Evolutionary conservation across 2,329 filamentous ascomycete species (phyloP).

Genomic region (Ophiostoma tasmaniense): DNA sequence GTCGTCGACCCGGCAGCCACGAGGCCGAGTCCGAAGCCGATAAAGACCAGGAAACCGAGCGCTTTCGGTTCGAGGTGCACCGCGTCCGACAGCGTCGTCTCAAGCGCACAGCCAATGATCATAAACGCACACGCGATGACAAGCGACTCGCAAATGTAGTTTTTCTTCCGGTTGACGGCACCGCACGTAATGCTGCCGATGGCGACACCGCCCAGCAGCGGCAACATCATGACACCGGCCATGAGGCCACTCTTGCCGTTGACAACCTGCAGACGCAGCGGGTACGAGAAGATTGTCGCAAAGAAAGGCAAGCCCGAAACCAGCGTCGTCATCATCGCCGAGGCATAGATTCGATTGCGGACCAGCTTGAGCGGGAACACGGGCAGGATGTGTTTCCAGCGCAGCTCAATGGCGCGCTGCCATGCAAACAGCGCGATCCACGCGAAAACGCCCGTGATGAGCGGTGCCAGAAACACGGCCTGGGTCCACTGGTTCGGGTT

Average conservation of each 20-base stretch:
- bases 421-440: conserved; percentile 34
- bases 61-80: conserved; percentile 35
- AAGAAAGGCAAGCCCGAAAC: conserved; percentile 44
- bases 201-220: conserved; percentile 43
- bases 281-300: conserved; percentile 41
- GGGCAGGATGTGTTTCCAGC: conserved; percentile 29
- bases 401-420: conserved; percentile 29
- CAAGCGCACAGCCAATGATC: conserved; percentile 38
- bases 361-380: conserved; percentile 43
- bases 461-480: conserved; percentile 35
- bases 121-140: conserved; percentile 35
- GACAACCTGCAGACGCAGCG: conserved; percentile 41
- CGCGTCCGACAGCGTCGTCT: conserved; percentile 33
- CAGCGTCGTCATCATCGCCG: conserved; percentile 37
- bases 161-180: conserved; percentile 34
- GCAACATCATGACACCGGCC: conserved; percentile 44
- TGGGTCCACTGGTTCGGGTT: conserved; percentile 33
- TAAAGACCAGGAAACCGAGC: conserved; percentile 41
- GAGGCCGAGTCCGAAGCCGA: conserved; percentile 46
- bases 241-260: conserved; percentile 38
- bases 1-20: conserved; percentile 41
- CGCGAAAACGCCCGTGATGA: conserved; percentile 31
- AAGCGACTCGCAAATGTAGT: conserved; percentile 37
- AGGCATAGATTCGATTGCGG: conserved; percentile 37
- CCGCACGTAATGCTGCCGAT: conserved; percentile 37